Base-by-base conservation (phyloP, 441 rosid genomes). In the Syzygium syzygioides region DNA sequence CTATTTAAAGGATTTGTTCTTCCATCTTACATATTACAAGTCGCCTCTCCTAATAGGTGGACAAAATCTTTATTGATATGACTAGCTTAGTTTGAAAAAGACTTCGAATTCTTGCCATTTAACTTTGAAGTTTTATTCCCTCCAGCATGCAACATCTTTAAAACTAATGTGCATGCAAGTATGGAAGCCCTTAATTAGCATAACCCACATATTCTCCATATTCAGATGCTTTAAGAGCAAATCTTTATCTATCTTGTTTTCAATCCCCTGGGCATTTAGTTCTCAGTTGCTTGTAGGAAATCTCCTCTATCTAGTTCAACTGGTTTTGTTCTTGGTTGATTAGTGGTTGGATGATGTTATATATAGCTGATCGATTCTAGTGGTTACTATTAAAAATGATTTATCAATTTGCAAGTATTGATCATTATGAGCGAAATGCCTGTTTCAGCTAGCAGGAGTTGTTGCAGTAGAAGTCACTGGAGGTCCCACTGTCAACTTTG, bases 381-480 rank as follows among this genome's bases (percentile, higher is more conserved):
- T 71, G 80, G 80, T 71, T 71, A 71, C 80, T 37, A 34, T 37
- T 1, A 34, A 9, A 10, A 68, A 68, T 34, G 50, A 25, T 3
- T 3, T 68, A 37, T 71, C 50, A 20, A 71, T 71, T 32, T 37
- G 50, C 1, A 0, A 8, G 45, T 37, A 20, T 71, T 71, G 50
- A 71, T 30, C 64, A 54, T 80, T 34, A 11, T 17, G 57, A 17
- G 56, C 32, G 71, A 34, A 18, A 56, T 90, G 86, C 6, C 66
- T n/a, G 30, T 87, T 92, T 86, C 93, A 96, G 98, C 96, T 98
- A 91, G 99, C 98, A 4, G 99, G 99, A 91, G 99, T 95, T 91
- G 98, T 96, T 92, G 99, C 99, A 79, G 98, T 98, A 60, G 99
- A 98, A 93, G 93, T 96, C 88, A 96, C 99, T 88, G 99, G 99